A percentile compares a stretch with the other conserved stretches of the same genome.
Conservation (phyloP, 345 rosid genomes). For the Acer campestre region DNA sequence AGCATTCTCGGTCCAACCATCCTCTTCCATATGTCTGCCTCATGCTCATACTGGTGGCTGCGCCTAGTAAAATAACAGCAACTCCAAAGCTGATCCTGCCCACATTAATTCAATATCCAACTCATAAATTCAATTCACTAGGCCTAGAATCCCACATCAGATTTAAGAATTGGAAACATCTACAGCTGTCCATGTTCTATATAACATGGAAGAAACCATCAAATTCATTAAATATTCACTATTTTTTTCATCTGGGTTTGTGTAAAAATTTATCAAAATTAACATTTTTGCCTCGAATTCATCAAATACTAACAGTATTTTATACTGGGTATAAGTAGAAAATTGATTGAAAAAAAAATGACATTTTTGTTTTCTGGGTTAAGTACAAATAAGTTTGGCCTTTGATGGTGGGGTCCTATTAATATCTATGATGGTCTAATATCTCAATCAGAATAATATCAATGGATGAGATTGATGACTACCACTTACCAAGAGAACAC, state of each 20-base stretch:
- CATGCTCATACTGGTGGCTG: slow-evolving; percentile 73
- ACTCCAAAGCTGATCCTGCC: slow-evolving; percentile 68
- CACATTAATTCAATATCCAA: background rate
- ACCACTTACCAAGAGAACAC: slow-evolving; percentile 63
- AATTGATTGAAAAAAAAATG: background rate
- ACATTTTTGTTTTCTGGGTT: background rate
- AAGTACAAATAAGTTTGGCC: background rate
- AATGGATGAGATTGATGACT: slow-evolving; percentile 7
- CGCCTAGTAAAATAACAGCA: slow-evolving; percentile 46
- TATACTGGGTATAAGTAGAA: background rate
- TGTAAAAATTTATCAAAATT: background rate
- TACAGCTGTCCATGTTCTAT: slow-evolving; percentile 29
- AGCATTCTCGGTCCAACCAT: slow-evolving; percentile 77
- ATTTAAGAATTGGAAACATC: slow-evolving; percentile 2
- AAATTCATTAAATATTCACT: background rate
- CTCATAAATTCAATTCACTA: background rate
- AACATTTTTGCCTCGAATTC: background rate
- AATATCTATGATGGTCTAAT: background rate
- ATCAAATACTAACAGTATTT: background rate
- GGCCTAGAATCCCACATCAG: slow-evolving; percentile 16
- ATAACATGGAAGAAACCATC: background rate
- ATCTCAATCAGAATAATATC: background rate
- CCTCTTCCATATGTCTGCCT: slow-evolving; percentile 68
- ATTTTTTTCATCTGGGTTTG: background rate
- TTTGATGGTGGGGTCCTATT: background rate